Base-by-base conservation (phyloP, 257 asterid genomes). In the Gentiana straminea region DNA sequence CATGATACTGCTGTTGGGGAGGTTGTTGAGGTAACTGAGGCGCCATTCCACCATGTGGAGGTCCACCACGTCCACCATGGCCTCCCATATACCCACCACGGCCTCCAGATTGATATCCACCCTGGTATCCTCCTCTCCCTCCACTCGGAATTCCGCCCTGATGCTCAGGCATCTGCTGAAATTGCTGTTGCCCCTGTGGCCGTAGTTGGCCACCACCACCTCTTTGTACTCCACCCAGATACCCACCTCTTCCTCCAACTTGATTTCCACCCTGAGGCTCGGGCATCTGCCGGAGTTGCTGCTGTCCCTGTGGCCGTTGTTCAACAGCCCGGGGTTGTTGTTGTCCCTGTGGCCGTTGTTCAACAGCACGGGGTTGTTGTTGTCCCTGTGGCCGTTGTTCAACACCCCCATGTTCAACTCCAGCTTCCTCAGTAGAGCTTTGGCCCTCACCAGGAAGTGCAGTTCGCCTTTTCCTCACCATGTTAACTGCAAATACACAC, bases 401-500 rank as follows among this genome's bases (percentile, higher is more conserved):
- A 24, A 70, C 81, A 58, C 46, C 64, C 59, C 86, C 89, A 15
- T 71, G 79, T 41, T 79, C 94, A 48, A 54, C 76, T 58, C 75
- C 79, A 60, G 78, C 45, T 63, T 82, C 81, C 55, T 71, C 77
- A 39, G 89, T 15, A 10, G 84, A 71, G 74, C 90, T 60, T 69
- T 90, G 89, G 35, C 91, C 77, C 59, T 74, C 60, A 33, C 89
- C 77, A 64, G 86, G 78, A 68, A 52, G 68, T 43, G 79, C 94
- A 55, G 86, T 78, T 65, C 94, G 67, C 72, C 75, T 84, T 84
- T 86, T 90, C 69, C 97, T 74, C 70, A 65, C 85, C 97, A 90
- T 90, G 59, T 51, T 63, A 52, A 64, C 64, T 75, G 57, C 94
- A 78, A 60, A 15, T 66, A 69, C 35, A 68, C 39, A 33, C 69